Evolutionary conservation across 1,139 yeast species (phyloP).

Genomic region (Kodamaea anthophila): DNA sequence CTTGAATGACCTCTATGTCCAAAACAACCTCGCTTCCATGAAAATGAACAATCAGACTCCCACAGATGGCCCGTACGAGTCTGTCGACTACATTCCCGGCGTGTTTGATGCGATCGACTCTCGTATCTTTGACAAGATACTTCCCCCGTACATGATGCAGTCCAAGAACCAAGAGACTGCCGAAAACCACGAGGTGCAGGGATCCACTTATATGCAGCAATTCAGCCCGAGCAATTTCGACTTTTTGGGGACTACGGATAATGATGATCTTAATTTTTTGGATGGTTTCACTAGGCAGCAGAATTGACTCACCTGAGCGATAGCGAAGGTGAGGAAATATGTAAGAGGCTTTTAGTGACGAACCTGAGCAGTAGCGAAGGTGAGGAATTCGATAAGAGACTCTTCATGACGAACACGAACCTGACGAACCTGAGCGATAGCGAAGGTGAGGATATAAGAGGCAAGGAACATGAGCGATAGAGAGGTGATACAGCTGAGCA

Average conservation of each 20-base stretch:
- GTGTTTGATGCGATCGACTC: constrained; percentile 79
- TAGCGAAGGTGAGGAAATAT: too few species aligned
- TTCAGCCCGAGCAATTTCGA: constrained; percentile 13
- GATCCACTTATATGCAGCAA: constrained; percentile 10
- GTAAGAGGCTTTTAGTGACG: too few species aligned
- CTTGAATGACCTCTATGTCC: neutral
- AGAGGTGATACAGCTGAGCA: too few species aligned
- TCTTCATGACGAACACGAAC: too few species aligned
- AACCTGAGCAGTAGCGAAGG: too few species aligned
- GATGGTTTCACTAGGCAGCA: constrained; percentile 6
- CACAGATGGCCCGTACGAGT: constrained; percentile 1
- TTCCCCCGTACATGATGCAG: constrained; percentile 77
- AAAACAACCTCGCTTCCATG: too few species aligned
- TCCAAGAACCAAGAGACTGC: constrained; percentile 9
- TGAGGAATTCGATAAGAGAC: too few species aligned
- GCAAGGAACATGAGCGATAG: too few species aligned
- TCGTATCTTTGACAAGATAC: constrained; percentile 72
- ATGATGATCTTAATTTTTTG: constrained; percentile 10
- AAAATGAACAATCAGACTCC: neutral
- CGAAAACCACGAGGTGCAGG: constrained; percentile 4
- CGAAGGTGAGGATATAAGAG: too few species aligned
- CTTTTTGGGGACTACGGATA: constrained; percentile 14
- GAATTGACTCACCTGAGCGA: too few species aligned
- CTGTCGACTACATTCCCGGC: constrained; percentile 57
- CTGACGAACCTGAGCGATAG: too few species aligned